A percentile compares a stretch with the other conserved stretches of the same genome.
Evolutionary conservation across 352 stramenopile genomes (phyloP).

Genomic region (Phytopythium litorale): DNA sequence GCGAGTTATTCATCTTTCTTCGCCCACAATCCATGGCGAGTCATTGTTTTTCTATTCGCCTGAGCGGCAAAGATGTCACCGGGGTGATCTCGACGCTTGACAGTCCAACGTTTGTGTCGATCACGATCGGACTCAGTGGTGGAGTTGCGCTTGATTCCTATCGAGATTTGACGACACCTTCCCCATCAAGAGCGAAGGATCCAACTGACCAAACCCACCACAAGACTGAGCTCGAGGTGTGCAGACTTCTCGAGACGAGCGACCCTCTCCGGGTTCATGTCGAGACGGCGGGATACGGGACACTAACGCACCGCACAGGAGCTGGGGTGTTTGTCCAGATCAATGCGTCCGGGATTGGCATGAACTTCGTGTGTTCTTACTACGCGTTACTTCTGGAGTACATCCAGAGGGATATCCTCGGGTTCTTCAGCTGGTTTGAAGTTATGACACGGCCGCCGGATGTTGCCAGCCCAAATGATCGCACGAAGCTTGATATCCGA

Average conservation of each 20-base stretch:
- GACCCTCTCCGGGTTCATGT: conserved; percentile 28
- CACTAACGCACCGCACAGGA: conserved; percentile 37
- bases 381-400: conserved; percentile 42
- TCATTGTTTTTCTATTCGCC: conserved; percentile 33
- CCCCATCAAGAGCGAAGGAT: not conserved
- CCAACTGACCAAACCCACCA: not conserved
- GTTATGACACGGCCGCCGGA: conserved; percentile 38
- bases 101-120: conserved; percentile 19
- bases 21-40: conserved; percentile 37
- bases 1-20: conserved; percentile 59
- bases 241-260: conserved; percentile 32
- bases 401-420: conserved; percentile 54
- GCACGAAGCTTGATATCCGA: conserved; percentile 57
- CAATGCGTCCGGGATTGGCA: conserved; percentile 29
- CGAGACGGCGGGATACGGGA: conserved; percentile 42
- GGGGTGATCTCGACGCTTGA: conserved; percentile 40
- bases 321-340: conserved; percentile 43
- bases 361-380: conserved; percentile 62
- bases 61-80: conserved; percentile 31
- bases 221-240: conserved; percentile 24
- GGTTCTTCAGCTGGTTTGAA: conserved; percentile 61
- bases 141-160: conserved; percentile 41
- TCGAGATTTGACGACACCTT: conserved; percentile 15
- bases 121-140: conserved; percentile 30
- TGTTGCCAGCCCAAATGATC: conserved; percentile 23